Base-by-base conservation (phyloP, 2,329 filamentous ascomycete genomes). In the Hypoxylon sp. region DNA sequence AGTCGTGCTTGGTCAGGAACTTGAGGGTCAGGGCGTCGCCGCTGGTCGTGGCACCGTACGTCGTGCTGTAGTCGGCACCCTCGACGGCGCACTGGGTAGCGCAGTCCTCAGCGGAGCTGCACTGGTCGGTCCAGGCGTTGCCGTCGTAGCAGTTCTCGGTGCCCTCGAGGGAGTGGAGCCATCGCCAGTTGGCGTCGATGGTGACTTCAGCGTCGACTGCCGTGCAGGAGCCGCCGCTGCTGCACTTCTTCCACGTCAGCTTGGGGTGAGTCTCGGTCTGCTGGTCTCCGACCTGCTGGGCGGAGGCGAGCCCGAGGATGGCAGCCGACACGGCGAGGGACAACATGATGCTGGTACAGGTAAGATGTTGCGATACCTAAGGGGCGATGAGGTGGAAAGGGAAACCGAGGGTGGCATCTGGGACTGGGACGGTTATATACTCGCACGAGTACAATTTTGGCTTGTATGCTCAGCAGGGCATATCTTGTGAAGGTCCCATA, bases 101-200 rank as follows among this genome's bases (percentile, higher is more conserved):
- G 55, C 78, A 81, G 20, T 74, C 70, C 20, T 69, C 71, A 55
- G 75, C 73, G 53, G 72, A 67, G n/a, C 70, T 70, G 67, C 77
- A 81, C 38, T 64, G 2, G 15, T 47, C 57, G 9, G 73, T 78
- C 68, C 69, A 71, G 63, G 67, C 63, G 68, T 81, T 81, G 48
- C 78, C 79, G 43, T 77, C 79, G 65, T 81, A 81, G 73, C 79
- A 81, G 71, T 83, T 82, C 53, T 74, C 78, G 55, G 71, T 76
- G 29, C 75, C 75, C 9, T 63, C 63, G 42, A 70, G 72, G n/a
- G 68, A 62, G 68, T 83, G 79, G 38, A 82, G 71, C 81, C 81
- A 83, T 58, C 81, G 78, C 80, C 80, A 83, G 72, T 82, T 82
- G 42, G 79, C 63, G 63, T 83, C 81, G 64, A 83, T 72, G 42